A percentile compares a stretch with the other conserved stretches of the same genome.
These are phyloP conservation scores for Fomes fomentarius DNA, from an alignment of 1,284 basidiomycete genomes.

Conservation along the genomic window DNA sequence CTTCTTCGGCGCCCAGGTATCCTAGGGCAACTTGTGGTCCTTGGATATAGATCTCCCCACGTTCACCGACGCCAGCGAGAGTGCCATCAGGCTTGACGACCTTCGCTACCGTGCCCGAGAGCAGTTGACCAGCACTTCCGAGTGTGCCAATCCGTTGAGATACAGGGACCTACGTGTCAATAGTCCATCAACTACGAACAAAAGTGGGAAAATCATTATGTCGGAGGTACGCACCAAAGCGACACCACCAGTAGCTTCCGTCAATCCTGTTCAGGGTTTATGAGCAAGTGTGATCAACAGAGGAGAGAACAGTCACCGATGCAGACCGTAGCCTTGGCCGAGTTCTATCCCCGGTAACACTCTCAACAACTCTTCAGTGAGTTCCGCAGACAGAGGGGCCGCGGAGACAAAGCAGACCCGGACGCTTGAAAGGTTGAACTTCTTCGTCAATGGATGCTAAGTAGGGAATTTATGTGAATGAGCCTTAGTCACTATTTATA, in stretches of 20 bases:
- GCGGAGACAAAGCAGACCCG: constrained; percentile 67
- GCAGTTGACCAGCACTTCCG: constrained; percentile 42
- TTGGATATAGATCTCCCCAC: constrained; percentile 66
- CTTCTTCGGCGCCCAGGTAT: constrained; percentile 56
- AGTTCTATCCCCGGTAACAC: constrained; percentile 63
- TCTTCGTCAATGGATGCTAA: constrained; percentile 68
- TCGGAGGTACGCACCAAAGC: constrained; percentile 6
- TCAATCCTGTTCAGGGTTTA: constrained; percentile 37
- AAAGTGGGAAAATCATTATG: too few relatives aligned
- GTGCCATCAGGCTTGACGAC: constrained; percentile 66
- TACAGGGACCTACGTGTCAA: constrained; percentile 14
- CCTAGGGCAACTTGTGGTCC: constrained; percentile 61
- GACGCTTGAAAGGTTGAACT: constrained; percentile 66
- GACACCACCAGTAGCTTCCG: constrained; percentile 50
- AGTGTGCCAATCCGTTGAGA: constrained; percentile 26
- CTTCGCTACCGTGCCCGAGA: constrained; percentile 42
- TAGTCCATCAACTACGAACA: neutral
- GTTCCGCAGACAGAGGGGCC: constrained; percentile 73
- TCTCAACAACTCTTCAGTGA: constrained; percentile 56
- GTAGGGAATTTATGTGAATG: neutral
- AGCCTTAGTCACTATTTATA: too few relatives aligned
- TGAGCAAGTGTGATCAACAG: neutral
- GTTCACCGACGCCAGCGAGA: constrained; percentile 61
- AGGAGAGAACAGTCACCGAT: neutral
- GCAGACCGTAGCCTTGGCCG: constrained; percentile 66